Percentiles rank a stretch among this genome's conserved stretches.
Evolutionary conservation across 1,284 basidiomycete species (phyloP).

Genomic region (Trichosporon sp.): DNA sequence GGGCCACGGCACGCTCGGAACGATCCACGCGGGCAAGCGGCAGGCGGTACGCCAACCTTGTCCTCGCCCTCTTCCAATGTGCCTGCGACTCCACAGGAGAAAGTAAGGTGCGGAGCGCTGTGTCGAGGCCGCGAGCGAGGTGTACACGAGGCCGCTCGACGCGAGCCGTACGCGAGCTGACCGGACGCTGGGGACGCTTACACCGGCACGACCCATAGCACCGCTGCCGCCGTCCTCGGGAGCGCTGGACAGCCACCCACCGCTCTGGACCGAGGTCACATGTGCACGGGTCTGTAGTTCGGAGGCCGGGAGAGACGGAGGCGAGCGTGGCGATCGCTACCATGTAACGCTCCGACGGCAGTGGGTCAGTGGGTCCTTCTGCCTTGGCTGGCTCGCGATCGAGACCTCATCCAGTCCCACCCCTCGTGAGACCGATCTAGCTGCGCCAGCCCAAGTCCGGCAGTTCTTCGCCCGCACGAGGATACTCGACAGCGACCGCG

Average conservation of each 20-base stretch:
- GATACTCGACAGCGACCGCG: not conserved
- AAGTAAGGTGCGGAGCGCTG: slow-evolving; percentile 9
- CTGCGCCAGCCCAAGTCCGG: not conserved
- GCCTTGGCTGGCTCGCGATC: not conserved
- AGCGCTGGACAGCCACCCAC: not conserved
- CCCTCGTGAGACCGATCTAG: not conserved
- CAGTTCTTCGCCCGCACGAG: not conserved
- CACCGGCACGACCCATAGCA: not conserved
- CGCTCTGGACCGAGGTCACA: not conserved
- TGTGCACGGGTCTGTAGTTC: not conserved
- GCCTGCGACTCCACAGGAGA: not conserved
- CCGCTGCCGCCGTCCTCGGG: not conserved
- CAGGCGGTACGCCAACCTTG: slow-evolving; percentile 2
- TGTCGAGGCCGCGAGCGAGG: not conserved
- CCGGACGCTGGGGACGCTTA: not conserved
- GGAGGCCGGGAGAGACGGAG: not conserved
- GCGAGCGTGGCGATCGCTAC: not conserved
- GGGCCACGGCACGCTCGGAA: not conserved
- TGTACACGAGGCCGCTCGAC: not conserved
- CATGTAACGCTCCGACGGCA: not conserved
- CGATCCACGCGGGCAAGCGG: not conserved
- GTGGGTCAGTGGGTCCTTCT: slow-evolving; percentile 2
- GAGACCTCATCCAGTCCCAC: not conserved
- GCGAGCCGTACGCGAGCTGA: not conserved
- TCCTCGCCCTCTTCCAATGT: not conserved